Evolutionary conservation across 805 yeast species (phyloP), one percentile per base, ranked within the genome.

Genomic region (Candida lessepsii): DNA sequence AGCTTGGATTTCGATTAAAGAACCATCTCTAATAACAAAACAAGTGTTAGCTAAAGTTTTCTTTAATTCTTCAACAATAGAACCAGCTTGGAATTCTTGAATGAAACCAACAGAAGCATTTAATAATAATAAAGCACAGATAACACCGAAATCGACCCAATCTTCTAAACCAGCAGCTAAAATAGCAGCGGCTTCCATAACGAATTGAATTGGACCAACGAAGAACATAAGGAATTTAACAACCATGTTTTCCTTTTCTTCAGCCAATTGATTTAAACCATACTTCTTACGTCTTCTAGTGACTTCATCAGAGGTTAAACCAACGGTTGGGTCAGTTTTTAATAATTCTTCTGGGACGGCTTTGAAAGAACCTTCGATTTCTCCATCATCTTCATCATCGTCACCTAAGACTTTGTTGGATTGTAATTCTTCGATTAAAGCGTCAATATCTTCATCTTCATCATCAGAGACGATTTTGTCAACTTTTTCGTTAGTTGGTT

Each of bases 71-170:
- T 88, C 96, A 55, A 89, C 96, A 77, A 89, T 89, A 49, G 96
- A 88, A 76, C 96, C 96, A 52, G 97, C 97, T 74, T 89, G 96
- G 84, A 73, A 90, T 73, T 89, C 97, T 76, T 89, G 97, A 56
- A 87, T 76, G 82, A 89, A 89, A 80, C 97, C 97, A 67, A 89
- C 96, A 58, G 73, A 71, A 51, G 96, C 96, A 72, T 89, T 89
- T 65, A 89, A 80, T 67, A 82, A 56, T 57, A 89, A 76, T 57
- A 89, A 73, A 71, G 84, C 96, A 70, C 86, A 81, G 65, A 89
- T 89, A 66, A 89, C 97, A 81, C 97, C 96, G 76, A 89, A 89
- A 80, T 89, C 96, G 62, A 89, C 96, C 96, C 96, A 89, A 75
- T 90, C 96, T 74, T 87, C 87, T 58, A 87, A 77, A 82, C 96